phyloP scores from a whole-genome alignment of 2,329 filamentous ascomycete species.

The Fonsecaea nubica region DNA sequence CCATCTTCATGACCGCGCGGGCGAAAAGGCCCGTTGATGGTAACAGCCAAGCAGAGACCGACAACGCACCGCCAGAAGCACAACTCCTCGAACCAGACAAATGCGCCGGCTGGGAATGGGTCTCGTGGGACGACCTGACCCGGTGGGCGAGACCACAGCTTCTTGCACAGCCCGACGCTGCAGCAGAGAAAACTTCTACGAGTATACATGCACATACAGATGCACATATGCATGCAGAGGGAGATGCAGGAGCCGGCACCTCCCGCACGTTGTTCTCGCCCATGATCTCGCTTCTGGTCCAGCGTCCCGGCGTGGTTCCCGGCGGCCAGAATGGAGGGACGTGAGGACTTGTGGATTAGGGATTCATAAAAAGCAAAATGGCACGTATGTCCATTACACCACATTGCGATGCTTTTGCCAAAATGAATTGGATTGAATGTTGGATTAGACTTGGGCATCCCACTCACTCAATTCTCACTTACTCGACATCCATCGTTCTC shows the following conservation, averaged over 20 bases:
- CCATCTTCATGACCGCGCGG: slow-evolving; percentile 68
- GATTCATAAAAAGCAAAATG: too few relatives aligned
- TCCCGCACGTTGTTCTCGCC: slow-evolving; percentile 53
- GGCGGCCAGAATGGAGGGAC: background rate
- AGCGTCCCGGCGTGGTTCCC: slow-evolving; percentile 47
- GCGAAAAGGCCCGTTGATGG: slow-evolving; percentile 54
- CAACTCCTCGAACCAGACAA: slow-evolving; percentile 57
- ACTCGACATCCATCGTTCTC: too few relatives aligned
- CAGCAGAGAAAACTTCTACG: too few relatives aligned
- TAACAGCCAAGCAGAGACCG: slow-evolving; percentile 37
- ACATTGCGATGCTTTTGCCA: too few relatives aligned
- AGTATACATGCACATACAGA: too few relatives aligned
- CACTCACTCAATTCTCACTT: too few relatives aligned
- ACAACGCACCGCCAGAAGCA: slow-evolving; percentile 37
- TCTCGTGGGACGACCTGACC: slow-evolving; percentile 57
- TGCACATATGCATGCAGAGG: background rate
- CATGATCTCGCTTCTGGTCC: slow-evolving; percentile 54
- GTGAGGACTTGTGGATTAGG: too few relatives aligned
- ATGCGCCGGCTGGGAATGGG: slow-evolving; percentile 63
- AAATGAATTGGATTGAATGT: too few relatives aligned
- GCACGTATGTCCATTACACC: too few relatives aligned
- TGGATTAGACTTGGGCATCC: too few relatives aligned
- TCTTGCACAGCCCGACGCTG: background rate
- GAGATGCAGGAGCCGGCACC: background rate
- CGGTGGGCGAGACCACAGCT: slow-evolving; percentile 43